A percentile compares a stretch with the other conserved stretches of the same genome.
Conservation (phyloP, 208 protist genomes). For the Trypanosomatidae sp. region DNA sequence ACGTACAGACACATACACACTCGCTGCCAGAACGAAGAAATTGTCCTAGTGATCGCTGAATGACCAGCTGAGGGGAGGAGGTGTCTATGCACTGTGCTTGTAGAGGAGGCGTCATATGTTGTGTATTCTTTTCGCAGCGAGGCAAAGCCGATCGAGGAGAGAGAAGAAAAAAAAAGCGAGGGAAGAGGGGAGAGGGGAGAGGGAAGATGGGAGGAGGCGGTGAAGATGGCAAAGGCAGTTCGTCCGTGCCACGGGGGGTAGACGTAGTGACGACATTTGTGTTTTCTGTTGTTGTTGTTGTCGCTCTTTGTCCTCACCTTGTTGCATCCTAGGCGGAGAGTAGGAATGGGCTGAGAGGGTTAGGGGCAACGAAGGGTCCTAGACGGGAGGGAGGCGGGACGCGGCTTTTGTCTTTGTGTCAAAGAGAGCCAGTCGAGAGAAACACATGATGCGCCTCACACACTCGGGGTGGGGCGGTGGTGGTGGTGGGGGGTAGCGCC, state of each 20-base stretch:
- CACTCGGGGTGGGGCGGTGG: background rate
- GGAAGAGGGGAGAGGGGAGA: background rate
- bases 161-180: constrained; percentile 10
- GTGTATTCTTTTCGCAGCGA: background rate
- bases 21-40: background rate
- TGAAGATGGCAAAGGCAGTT: background rate
- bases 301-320: background rate
- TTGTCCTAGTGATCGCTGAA: background rate
- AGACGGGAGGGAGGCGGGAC: background rate
- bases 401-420: background rate
- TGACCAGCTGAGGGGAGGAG: background rate
- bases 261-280: background rate
- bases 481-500: too few relatives aligned
- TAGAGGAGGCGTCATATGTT: background rate
- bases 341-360: background rate
- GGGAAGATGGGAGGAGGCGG: background rate
- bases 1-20: constrained; percentile 11
- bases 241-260: background rate
- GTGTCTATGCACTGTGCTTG: background rate
- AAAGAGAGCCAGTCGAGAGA: background rate
- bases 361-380: background rate
- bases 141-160: background rate
- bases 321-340: background rate
- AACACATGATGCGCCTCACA: background rate
- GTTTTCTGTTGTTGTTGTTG: too few relatives aligned